These are phyloP conservation scores for Castanopsis chinensis DNA, from an alignment of 306 rosid genomes.

Conservation along the genomic window DNA sequence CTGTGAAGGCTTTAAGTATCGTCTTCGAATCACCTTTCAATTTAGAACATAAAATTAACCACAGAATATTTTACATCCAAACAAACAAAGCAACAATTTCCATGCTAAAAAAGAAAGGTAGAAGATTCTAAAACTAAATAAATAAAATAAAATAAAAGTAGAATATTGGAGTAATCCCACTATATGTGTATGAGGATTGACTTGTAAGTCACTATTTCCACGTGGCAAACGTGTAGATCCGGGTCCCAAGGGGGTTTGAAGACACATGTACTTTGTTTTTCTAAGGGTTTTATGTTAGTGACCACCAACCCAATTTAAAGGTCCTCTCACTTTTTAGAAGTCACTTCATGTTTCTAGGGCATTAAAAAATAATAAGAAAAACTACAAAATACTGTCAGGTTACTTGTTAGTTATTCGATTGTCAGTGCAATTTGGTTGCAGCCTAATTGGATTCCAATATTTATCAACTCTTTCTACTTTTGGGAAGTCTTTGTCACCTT, in stretches of 20 bases:
- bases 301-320: background rate
- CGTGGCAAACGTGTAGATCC: background rate
- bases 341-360: background rate
- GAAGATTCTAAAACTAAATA: too few species aligned
- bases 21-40: too few species aligned
- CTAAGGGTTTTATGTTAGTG: background rate
- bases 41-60: too few species aligned
- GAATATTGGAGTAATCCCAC: too few species aligned
- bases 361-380: too few species aligned
- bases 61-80: too few species aligned
- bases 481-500: background rate
- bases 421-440: constrained; percentile 1
- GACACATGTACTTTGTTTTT: background rate
- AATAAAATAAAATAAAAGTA: too few species aligned
- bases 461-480: background rate
- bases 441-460: background rate
- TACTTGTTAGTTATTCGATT: background rate
- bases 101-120: too few species aligned
- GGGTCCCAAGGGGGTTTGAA: background rate
- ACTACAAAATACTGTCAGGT: background rate
- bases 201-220: background rate
- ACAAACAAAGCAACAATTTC: too few species aligned
- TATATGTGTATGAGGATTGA: background rate
- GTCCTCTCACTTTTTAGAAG: background rate
- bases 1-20: too few species aligned